Evolutionary conservation across 1,284 basidiomycete species (phyloP), one percentile per base, ranked within the genome.

Genomic region (Cryptococcus jaspeensis): DNA sequence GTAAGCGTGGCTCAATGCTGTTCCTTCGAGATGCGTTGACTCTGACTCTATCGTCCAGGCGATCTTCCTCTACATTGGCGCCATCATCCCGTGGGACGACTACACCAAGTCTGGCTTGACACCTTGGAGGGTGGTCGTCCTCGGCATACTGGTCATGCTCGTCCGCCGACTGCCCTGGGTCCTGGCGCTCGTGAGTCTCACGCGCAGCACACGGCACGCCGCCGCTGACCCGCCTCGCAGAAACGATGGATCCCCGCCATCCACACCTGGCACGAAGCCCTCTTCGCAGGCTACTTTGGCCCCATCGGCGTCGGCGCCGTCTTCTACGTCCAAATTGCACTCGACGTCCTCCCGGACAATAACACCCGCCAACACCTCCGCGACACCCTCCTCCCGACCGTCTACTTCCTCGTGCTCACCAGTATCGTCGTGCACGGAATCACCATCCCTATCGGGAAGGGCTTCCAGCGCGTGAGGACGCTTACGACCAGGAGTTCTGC

Each of bases 11-110:
- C 1, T 50, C n/a, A n/a, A n/a, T 56, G 25, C 25, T 25, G 11
- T 11, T 37, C 50, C 13, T 2, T 38, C 15, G 16, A 37, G n/a
- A 58, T 36, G 0, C 18, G n/a, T 35, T 38, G 9, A 36, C n/a
- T 45, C 2, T 20, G 12, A 13, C 32, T 20, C 35, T 22, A 40
- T 20, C 28, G 9, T 32, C 35, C 50, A 75, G 73, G 78, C 65
- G 0, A 65, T 77, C 39, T 96, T 96, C 79, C 83, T 94, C 22
- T 95, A 87, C 71, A 86, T 95, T 55, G 92, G 92, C 59, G 90
- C 92, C 36, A 91, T 92, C 84, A 90, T 92, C 84, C 93, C 93
- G 0, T 96, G 75, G 75, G 20, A 23, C 6, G 58, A 77, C 32
- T 74, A 76, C 56, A 61, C 63, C 37, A 66, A 73, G 35, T 76